These are phyloP conservation scores for Puccinia triticina DNA, from an alignment of 1,284 basidiomycete genomes.

Conservation along the genomic window DNA sequence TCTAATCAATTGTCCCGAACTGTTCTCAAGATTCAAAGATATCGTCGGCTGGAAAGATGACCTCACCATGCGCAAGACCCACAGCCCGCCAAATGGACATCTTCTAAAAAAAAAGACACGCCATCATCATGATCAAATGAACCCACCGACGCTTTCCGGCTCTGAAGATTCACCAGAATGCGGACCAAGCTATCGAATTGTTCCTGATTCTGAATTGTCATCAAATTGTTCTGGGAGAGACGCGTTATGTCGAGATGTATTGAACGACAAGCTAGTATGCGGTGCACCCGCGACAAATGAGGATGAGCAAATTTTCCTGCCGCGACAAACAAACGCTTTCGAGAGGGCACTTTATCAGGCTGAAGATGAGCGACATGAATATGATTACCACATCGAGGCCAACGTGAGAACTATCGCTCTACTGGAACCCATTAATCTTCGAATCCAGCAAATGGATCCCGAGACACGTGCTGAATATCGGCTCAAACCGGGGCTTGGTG, in stretches of 20 bases:
- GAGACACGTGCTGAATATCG: conserved; percentile 84
- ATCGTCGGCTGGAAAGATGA: conserved; percentile 77
- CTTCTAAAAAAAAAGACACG: conserved; percentile 62
- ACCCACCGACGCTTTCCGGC: conserved; percentile 56
- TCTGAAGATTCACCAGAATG: conserved; percentile 31
- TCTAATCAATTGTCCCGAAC: conserved; percentile 74
- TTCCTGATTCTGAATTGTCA: conserved; percentile 82
- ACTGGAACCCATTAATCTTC: conserved; percentile 82
- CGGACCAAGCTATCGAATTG: conserved; percentile 88
- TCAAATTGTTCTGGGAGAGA: conserved; percentile 93
- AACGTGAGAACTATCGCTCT: conserved; percentile 87
- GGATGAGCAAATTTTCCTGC: conserved; percentile 90
- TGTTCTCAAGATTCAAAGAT: conserved; percentile 83
- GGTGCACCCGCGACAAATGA: conserved; percentile 93
- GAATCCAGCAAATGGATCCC: conserved; percentile 84
- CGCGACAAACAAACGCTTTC: conserved; percentile 95
- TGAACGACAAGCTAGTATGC: conserved; percentile 93
- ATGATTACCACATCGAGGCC: conserved; percentile 93
- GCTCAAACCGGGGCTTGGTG: conserved; percentile 85
- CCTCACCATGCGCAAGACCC: conserved; percentile 65
- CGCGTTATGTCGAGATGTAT: conserved; percentile 90
- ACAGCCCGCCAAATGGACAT: conserved; percentile 63
- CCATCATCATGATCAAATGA: conserved; percentile 59
- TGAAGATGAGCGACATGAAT: conserved; percentile 98
- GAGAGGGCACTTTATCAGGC: conserved; percentile 95